Evolutionary conservation across 192 early-diverging fungal species (phyloP).

Genomic region (Geranomyces michiganensis): DNA sequence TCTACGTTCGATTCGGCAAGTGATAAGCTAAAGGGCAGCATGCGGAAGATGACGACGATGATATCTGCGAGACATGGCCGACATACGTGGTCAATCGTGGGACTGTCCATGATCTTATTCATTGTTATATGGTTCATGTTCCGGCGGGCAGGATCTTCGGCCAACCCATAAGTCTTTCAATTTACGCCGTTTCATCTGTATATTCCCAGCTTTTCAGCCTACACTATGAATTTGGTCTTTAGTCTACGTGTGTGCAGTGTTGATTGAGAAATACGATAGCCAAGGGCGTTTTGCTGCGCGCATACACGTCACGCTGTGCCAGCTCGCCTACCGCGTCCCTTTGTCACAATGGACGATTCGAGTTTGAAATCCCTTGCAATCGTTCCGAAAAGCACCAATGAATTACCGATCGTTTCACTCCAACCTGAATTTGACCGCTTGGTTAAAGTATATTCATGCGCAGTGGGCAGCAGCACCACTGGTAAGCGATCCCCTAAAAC

Average conservation of each 20-base stretch:
- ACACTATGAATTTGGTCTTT: too few species aligned
- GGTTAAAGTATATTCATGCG: conserved; percentile 31
- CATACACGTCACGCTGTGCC: too few species aligned
- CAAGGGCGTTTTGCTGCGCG: too few species aligned
- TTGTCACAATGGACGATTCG: conserved; percentile 60
- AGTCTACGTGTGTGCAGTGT: too few species aligned
- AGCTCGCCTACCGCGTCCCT: too few species aligned
- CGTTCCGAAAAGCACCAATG: conserved; percentile 10
- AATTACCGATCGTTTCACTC: conserved; percentile 10
- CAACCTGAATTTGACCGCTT: conserved; percentile 35
- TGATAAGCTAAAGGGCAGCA: conserved; percentile 12
- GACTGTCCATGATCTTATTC: background rate
- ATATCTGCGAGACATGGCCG: conserved; percentile 2
- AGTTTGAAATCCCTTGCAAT: conserved; percentile 43
- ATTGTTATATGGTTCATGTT: conserved; percentile 14
- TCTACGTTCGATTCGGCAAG: conserved; percentile 6
- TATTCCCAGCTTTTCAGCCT: too few species aligned
- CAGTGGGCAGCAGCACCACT: conserved; percentile 35
- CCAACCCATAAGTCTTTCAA: background rate
- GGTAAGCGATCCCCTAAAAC: background rate
- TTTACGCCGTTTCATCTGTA: too few species aligned
- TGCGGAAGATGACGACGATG: conserved; percentile 5
- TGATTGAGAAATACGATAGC: too few species aligned
- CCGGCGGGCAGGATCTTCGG: background rate
- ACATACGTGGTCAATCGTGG: conserved; percentile 15